Evolutionary conservation across 345 rosid species (phyloP).

Genomic region (Camelina laxa): DNA sequence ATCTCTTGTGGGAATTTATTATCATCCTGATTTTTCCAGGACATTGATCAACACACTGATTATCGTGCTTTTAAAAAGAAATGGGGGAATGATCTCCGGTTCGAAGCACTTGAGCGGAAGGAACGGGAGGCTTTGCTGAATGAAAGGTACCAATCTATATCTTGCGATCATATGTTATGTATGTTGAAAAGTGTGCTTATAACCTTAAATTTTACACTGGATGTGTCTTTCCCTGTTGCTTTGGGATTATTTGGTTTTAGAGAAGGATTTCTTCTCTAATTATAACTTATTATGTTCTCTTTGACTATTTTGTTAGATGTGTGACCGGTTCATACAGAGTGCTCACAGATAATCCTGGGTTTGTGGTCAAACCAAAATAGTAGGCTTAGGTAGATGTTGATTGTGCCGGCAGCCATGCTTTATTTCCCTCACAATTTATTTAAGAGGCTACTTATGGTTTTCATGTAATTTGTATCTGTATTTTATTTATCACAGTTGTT

Average conservation of each 20-base stretch:
- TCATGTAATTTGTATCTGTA: not conserved
- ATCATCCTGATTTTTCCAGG: conserved; percentile 53
- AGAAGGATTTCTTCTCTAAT: not conserved
- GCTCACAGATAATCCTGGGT: conserved; percentile 9
- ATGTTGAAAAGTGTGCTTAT: conserved; percentile 10
- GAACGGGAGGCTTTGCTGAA: conserved; percentile 80
- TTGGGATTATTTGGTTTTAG: not conserved
- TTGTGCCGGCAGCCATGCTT: not conserved
- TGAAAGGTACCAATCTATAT: conserved; percentile 68
- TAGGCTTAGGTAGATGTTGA: conserved; percentile 10
- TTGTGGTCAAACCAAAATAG: not conserved
- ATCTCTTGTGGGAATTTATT: conserved; percentile 38
- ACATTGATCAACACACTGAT: conserved; percentile 75
- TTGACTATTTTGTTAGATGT: not conserved
- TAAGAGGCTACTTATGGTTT: not conserved
- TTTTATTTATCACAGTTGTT: not conserved
- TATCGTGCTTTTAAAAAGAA: conserved; percentile 80
- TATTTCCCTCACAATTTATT: not conserved
- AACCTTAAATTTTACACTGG: not conserved
- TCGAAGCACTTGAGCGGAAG: conserved; percentile 82
- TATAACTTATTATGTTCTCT: not conserved
- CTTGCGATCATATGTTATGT: conserved; percentile 13
- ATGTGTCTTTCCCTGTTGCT: not conserved
- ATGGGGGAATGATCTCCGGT: conserved; percentile 90
- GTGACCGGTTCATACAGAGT: not conserved